Conservation (phyloP, 1,284 basidiomycete genomes). For the Schizophyllum commune region DNA sequence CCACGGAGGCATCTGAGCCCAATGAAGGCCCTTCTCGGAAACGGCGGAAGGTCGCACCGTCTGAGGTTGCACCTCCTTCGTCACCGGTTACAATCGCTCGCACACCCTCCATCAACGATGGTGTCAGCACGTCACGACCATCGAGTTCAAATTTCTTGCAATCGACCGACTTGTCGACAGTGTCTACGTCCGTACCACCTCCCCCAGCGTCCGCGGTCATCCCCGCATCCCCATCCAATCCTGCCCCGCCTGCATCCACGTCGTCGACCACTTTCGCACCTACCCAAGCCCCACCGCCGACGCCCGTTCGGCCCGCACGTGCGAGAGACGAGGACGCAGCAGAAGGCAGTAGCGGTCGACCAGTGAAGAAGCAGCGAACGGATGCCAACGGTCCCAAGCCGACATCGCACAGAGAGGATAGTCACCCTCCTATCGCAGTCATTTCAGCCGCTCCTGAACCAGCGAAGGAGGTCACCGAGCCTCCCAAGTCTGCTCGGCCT, state of each 20-base stretch:
- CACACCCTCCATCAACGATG: background rate
- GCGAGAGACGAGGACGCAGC: background rate
- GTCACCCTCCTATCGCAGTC: background rate
- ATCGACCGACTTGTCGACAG: background rate
- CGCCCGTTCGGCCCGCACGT: too few species aligned
- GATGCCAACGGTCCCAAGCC: background rate
- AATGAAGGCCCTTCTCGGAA: background rate
- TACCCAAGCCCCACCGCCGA: background rate
- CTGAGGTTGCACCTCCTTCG: background rate
- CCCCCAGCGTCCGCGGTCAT: too few species aligned
- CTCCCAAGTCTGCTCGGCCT: background rate
- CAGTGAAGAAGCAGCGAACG: background rate
- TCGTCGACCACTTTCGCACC: too few species aligned
- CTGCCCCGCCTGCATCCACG: too few species aligned
- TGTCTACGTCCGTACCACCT: too few species aligned
- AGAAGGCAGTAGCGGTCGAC: background rate
- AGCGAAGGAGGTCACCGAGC: background rate
- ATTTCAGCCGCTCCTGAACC: background rate
- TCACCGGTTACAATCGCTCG: background rate
- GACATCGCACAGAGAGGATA: background rate
- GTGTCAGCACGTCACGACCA: background rate
- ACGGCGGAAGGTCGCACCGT: background rate
- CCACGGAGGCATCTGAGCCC: background rate
- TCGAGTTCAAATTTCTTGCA: background rate
- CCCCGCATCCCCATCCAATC: too few species aligned